Evolutionary conservation across 345 rosid species (phyloP), one percentile per base, ranked within the genome.

Genomic region (Reutealis trisperma): DNA sequence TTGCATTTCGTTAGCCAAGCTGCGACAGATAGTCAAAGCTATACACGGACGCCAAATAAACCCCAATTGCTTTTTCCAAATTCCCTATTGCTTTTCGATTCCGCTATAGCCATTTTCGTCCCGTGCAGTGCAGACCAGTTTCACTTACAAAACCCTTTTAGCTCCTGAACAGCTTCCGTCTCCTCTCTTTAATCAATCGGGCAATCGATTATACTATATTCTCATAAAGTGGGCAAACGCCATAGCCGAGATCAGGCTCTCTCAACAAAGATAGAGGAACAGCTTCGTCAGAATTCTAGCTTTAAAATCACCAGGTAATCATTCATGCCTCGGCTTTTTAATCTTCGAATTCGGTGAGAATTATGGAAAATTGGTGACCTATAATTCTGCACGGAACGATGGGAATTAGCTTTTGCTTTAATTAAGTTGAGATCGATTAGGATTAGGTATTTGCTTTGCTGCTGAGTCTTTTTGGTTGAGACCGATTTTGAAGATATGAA

Each of bases 401-500:
- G 61, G 55, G 49, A 71, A 71, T 71, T 54, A n/a, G 19, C 47
- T 54, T 63, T 71, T 4, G 74, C 44, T 19, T 70, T 15, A 14
- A 8, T 49, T 19, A 0, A 3, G 47, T 30, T 30, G 6, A 51
- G 45, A 70, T 55, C 44, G 4, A 27, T 52, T 70, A 52, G 73
- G 60, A 37, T 70, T 70, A 16, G 63, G 47, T 32, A 12, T 32
- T 55, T 16, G 1, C 25, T 54, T 13, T 49, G 25, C 25, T 19
- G 14, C 25, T 67, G 55, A 45, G 11, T 45, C 18, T 18, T 37
- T 65, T 65, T 5, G 25, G 45, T 6, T 70, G 19, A 4, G 47
- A 21, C 19, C 45, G 0, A 21, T 15, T 18, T 55, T 32, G 63
- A 55, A 55, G 74, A 57, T 54, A 90, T 88, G 94, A 88, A 85